Conservation (phyloP, 1,284 basidiomycete species). For the Sanghuangporus sanghuang region DNA sequence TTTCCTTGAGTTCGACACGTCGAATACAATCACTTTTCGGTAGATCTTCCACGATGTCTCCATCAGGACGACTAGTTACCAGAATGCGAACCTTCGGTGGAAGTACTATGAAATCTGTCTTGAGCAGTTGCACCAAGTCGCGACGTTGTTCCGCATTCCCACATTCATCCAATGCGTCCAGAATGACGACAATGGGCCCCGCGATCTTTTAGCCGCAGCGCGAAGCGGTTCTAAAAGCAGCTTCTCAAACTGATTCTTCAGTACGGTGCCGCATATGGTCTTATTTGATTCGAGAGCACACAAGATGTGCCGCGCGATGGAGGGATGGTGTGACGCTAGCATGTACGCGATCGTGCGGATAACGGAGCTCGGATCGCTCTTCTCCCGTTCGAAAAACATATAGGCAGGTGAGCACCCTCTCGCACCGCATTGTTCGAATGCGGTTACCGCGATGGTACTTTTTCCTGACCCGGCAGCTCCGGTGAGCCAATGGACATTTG, state of each 20-base stretch:
- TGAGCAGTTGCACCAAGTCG: slow-evolving; percentile 27
- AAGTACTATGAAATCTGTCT: slow-evolving; percentile 18
- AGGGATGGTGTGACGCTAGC: too few species aligned
- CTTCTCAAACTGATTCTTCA: neutral
- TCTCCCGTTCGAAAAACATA: too few species aligned
- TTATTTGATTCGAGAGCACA: neutral
- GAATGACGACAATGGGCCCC: neutral
- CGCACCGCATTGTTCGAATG: neutral
- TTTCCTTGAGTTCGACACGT: neutral
- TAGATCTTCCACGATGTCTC: neutral
- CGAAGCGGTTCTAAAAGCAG: neutral
- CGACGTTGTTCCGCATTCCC: slow-evolving; percentile 21
- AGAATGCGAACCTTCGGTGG: slow-evolving; percentile 1
- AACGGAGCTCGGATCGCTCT: too few species aligned
- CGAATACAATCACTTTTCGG: neutral
- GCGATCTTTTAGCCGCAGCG: too few species aligned
- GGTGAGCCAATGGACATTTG: neutral
- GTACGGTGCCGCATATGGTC: neutral
- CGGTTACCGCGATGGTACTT: neutral
- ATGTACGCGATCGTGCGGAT: too few species aligned
- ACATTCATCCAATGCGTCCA: slow-evolving; percentile 5
- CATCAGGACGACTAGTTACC: slow-evolving; percentile 1
- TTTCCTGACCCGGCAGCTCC: neutral
- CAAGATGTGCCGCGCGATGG: too few species aligned
- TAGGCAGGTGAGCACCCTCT: neutral